phyloP scores from a whole-genome alignment of 2,329 filamentous ascomycete genomes.

The Lecanicillium sp. region DNA sequence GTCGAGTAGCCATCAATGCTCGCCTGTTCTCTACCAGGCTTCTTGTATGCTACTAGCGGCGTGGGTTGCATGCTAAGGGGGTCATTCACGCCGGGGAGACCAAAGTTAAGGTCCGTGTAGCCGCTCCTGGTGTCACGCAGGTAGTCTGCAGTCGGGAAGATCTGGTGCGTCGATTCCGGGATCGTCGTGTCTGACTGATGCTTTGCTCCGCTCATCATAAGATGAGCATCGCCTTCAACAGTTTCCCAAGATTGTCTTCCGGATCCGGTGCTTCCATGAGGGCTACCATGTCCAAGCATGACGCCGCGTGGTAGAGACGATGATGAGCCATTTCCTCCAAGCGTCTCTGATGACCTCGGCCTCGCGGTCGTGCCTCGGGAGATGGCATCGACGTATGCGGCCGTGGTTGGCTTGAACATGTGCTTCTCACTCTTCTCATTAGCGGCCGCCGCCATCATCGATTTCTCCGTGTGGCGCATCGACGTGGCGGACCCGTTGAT shows the following conservation, averaged over 20 bases:
- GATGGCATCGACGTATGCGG: slow-evolving; percentile 16
- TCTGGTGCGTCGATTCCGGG: slow-evolving; percentile 21
- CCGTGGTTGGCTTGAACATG: slow-evolving; percentile 13
- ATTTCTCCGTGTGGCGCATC: slow-evolving; percentile 15
- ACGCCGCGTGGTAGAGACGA: too few species aligned
- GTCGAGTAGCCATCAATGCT: slow-evolving; percentile 19
- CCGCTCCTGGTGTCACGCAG: slow-evolving; percentile 18
- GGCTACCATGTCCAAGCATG: slow-evolving; percentile 4
- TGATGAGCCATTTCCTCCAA: slow-evolving; percentile 12
- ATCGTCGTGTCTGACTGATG: slow-evolving; percentile 19
- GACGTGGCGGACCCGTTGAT: slow-evolving; percentile 18
- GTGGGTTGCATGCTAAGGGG: slow-evolving; percentile 15
- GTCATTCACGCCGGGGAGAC: slow-evolving; percentile 20
- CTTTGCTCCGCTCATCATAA: slow-evolving; percentile 17
- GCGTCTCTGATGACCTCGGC: slow-evolving; percentile 17
- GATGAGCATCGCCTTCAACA: slow-evolving; percentile 11
- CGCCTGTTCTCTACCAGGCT: slow-evolving; percentile 9
- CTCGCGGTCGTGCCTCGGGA: slow-evolving; percentile 16
- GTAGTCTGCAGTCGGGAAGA: slow-evolving; percentile 22
- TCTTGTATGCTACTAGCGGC: slow-evolving; percentile 7
- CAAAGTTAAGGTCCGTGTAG: slow-evolving; percentile 20
- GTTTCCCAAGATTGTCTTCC: slow-evolving; percentile 9
- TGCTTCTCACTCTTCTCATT: slow-evolving; percentile 11
- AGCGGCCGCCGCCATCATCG: slow-evolving; percentile 7
- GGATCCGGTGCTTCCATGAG: not conserved